Evolutionary conservation across 2,329 filamentous ascomycete species (phyloP).

Genomic region (Diaporthe batatas): DNA sequence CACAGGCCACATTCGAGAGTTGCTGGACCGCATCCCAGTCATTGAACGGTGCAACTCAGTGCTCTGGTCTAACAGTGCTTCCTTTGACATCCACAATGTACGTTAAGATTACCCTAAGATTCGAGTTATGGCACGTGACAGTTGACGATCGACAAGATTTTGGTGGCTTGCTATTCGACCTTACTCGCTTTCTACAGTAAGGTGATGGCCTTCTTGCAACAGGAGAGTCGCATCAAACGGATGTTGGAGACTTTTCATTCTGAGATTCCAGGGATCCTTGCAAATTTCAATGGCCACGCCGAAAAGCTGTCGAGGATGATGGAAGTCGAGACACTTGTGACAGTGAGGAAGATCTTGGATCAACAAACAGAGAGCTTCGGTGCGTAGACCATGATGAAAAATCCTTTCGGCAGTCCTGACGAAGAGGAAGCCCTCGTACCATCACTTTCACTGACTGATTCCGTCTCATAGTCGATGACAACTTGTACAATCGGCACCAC

Average conservation of each 20-base stretch:
- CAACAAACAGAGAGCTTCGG: not conserved
- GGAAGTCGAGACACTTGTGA: conserved; percentile 12
- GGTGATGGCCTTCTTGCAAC: not conserved
- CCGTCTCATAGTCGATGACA: not conserved
- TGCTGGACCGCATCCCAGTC: not conserved
- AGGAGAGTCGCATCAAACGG: not conserved
- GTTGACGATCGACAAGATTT: not conserved
- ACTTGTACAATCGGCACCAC: conserved; percentile 11
- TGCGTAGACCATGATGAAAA: not conserved
- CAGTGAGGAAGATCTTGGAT: conserved; percentile 4
- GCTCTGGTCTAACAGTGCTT: conserved; percentile 7
- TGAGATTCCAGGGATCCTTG: not conserved
- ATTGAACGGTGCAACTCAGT: conserved; percentile 1
- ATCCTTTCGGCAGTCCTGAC: no score
- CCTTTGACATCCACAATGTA: conserved; percentile 6
- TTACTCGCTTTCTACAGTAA: conserved; percentile 12
- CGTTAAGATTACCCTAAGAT: not conserved
- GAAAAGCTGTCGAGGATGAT: not conserved
- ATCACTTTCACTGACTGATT: not conserved
- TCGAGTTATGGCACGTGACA: not conserved
- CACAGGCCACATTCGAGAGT: conserved; percentile 13
- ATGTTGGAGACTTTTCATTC: not conserved
- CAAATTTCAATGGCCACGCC: not conserved
- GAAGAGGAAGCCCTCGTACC: fast-evolving
- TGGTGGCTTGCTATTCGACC: not conserved